phyloP scores from a whole-genome alignment of 2,329 filamentous ascomycete species.

The Thielaviopsis ethacetica region DNA sequence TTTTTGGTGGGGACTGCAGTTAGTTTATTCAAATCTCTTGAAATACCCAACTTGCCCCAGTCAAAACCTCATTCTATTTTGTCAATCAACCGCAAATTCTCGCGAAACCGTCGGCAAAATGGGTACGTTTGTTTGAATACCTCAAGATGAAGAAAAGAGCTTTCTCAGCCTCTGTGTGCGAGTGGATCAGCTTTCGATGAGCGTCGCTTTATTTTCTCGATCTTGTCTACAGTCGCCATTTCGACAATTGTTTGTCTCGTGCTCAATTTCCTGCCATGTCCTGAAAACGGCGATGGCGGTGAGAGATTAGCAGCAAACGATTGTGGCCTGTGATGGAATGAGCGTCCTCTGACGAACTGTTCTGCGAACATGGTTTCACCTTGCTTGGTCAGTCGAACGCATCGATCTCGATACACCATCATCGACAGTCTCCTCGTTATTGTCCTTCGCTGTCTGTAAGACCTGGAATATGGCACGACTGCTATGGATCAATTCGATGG shows the following conservation, averaged over 20 bases:
- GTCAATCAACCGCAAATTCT: slow-evolving; percentile 10
- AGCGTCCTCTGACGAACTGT: not conserved
- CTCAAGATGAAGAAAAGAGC: slow-evolving; percentile 11
- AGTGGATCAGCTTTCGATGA: slow-evolving; percentile 24
- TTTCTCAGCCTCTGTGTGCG: slow-evolving; percentile 30
- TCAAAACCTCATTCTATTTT: not conserved
- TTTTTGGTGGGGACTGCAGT: not conserved
- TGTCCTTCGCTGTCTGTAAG: not conserved
- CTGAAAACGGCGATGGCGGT: slow-evolving; percentile 1
- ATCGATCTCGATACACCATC: slow-evolving; percentile 1
- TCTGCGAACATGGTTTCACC: slow-evolving; percentile 12
- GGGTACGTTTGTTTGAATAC: slow-evolving; percentile 11
- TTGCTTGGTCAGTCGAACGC: slow-evolving; percentile 3
- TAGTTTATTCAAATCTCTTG: slow-evolving; percentile 1
- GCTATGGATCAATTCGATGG: slow-evolving; percentile 13
- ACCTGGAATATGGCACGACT: slow-evolving; percentile 8
- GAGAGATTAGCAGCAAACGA: not conserved
- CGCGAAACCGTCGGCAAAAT: slow-evolving; percentile 11
- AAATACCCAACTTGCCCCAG: not conserved
- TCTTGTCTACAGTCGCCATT: not conserved
- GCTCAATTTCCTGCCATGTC: not conserved
- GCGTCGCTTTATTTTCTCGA: not conserved
- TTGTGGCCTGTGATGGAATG: not conserved
- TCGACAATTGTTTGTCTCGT: not conserved
- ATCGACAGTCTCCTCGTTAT: not conserved